Conservation (phyloP, 352 stramenopile genomes). For the Phytophthora uliginosa region DNA sequence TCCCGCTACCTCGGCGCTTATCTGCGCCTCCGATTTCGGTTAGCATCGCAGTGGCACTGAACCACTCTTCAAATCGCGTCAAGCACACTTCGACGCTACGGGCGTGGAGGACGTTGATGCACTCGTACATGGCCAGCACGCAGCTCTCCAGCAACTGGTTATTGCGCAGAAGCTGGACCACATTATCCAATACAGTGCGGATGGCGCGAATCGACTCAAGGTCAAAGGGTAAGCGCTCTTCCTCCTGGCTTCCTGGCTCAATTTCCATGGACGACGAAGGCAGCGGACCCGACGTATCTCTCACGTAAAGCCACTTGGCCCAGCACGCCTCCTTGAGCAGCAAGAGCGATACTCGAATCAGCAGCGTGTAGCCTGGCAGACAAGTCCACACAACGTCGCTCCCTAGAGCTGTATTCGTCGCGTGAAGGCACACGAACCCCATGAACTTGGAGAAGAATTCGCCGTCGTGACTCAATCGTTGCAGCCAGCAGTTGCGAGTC, state of each 20-base stretch:
- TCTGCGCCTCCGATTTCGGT: slow-evolving; percentile 31
- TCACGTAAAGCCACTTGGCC: slow-evolving; percentile 69
- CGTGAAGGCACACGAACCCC: slow-evolving; percentile 61
- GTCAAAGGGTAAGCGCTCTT: slow-evolving; percentile 54
- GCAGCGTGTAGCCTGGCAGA: slow-evolving; percentile 68
- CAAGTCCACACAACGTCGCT: slow-evolving; percentile 55
- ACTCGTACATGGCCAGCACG: slow-evolving; percentile 77
- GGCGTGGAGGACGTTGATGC: slow-evolving; percentile 73
- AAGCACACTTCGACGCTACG: slow-evolving; percentile 75
- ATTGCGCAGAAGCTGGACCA: slow-evolving; percentile 68
- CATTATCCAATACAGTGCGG: slow-evolving; percentile 66
- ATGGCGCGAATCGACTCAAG: slow-evolving; percentile 59
- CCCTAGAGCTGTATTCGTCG: slow-evolving; percentile 46
- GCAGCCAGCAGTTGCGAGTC: slow-evolving; percentile 52
- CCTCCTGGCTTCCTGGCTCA: slow-evolving; percentile 33
- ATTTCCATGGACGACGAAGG: slow-evolving; percentile 44
- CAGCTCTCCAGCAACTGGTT: slow-evolving; percentile 70
- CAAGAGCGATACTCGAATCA: slow-evolving; percentile 69
- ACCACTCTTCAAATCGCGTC: slow-evolving; percentile 77
- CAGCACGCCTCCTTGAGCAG: slow-evolving; percentile 77
- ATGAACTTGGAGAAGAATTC: slow-evolving; percentile 86
- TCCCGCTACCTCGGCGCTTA: slow-evolving; percentile 23
- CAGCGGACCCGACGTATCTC: slow-evolving; percentile 51
- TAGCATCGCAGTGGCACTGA: slow-evolving; percentile 51
- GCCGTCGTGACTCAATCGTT: slow-evolving; percentile 69